phyloP scores from a whole-genome alignment of 306 rosid species.

The Quercus ilex region DNA sequence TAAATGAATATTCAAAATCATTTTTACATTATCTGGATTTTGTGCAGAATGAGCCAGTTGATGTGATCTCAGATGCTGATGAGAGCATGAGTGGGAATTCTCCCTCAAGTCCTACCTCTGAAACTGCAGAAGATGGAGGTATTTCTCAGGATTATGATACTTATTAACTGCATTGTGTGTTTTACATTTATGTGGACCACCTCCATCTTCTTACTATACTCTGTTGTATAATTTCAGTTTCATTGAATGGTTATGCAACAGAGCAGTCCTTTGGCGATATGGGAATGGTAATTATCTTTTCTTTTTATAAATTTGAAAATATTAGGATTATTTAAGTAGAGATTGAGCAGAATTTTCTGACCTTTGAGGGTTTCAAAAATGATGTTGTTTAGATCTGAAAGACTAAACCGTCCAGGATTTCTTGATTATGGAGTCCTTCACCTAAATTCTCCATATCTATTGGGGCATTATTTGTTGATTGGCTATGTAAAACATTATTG shows the following conservation, averaged over 20 bases:
- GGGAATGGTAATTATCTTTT: constrained; percentile 50
- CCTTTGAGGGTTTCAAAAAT: constrained; percentile 5
- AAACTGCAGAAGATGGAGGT: constrained; percentile 48
- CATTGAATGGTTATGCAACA: constrained; percentile 34
- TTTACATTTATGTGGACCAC: constrained; percentile 16
- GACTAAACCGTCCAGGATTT: not conserved
- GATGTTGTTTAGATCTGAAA: constrained; percentile 2
- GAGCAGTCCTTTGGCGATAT: constrained; percentile 30
- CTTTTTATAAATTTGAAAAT: not conserved
- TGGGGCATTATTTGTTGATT: not conserved
- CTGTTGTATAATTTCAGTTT: constrained; percentile 51
- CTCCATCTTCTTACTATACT: constrained; percentile 22
- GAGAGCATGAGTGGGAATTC: constrained; percentile 45
- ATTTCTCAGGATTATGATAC: constrained; percentile 28
- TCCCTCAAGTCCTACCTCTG: constrained; percentile 58
- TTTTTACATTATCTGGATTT: not conserved
- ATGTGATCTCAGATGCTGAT: constrained; percentile 48
- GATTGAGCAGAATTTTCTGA: constrained; percentile 8
- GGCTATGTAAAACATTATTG: not conserved
- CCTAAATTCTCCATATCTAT: not conserved
- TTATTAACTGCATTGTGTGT: constrained; percentile 4
- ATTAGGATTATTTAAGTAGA: constrained; percentile 4
- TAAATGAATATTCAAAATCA: constrained; percentile 1
- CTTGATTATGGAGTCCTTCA: not conserved
- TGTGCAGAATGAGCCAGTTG: constrained; percentile 56